Base-by-base conservation (phyloP, 192 early-diverging fungal genomes). In the Coemansia sp. region DNA sequence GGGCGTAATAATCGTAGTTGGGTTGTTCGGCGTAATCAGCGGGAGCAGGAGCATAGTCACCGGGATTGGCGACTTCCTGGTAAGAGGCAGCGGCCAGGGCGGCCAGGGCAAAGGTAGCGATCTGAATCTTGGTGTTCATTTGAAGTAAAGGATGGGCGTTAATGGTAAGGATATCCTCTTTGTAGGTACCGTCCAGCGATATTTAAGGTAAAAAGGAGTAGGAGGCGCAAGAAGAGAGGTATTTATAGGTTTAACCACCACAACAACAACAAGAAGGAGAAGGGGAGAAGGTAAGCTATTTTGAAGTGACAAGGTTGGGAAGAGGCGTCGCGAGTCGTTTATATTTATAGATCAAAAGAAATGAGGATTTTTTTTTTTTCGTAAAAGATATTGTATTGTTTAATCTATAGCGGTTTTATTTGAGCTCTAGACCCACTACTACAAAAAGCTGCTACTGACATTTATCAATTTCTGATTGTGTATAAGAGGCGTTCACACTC, bases 121-220 rank as follows among this genome's bases (percentile, higher is more conserved):
- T 75, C 69, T 75, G 72, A 33, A 80, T 75, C 72, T 80, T 80
- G 77, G 69, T 68, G 35, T 72, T 71, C 77, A 80, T 80, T 34
- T 45, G 53, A 61, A 45, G 21, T 10, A 31, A 23, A 21, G 7
- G 50, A n/a, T 35, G 23, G 56, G 59, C 35, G 28, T 5, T 14
- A 12, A 28, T 41, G 43, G 52, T 53, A 35, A 35, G 45, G 41
- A 63, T 61, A 61, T 63, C 20, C 43, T 3, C 5, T 20, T 9
- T 20, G 8, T 8, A 45, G 39, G 34, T 53, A 55, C 68, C 61
- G 68, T 63, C 66, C 66, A 68, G 66, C 66, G 69, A 70, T 70
- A 70, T 64, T 70, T 64, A 70, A 37, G 33, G 25, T 23, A 25
- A 68, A 60, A 47, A 36, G 53, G 37, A 18, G 39, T 23, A 42